phyloP scores from a whole-genome alignment of 768 basidiomycete species.

The Gloeophyllum trabeum region DNA sequence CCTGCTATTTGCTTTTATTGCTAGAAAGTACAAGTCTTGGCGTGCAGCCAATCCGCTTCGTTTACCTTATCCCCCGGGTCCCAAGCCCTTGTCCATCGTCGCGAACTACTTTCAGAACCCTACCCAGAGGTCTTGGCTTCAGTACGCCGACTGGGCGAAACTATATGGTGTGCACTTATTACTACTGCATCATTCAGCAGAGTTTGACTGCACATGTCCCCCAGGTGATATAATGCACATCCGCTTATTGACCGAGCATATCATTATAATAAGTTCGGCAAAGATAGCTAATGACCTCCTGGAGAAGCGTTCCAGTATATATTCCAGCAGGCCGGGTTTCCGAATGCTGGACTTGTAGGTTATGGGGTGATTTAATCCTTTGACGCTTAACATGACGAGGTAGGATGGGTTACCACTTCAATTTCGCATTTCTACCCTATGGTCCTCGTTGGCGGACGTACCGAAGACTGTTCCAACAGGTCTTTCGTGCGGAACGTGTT shows the following conservation, averaged over 20 bases:
- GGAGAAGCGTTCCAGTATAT: slow-evolving; percentile 10
- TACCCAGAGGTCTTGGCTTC: background rate
- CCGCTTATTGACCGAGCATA: background rate
- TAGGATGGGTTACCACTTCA: too few relatives aligned
- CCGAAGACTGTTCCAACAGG: too few relatives aligned
- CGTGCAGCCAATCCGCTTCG: too few relatives aligned
- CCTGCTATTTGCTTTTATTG: too few relatives aligned
- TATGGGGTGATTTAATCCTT: too few relatives aligned
- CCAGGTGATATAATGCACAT: background rate
- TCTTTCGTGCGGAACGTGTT: too few relatives aligned
- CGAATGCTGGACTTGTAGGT: background rate
- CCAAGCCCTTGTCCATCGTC: background rate
- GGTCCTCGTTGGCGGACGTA: too few relatives aligned
- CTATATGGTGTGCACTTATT: background rate
- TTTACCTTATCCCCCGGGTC: background rate
- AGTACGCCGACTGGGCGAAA: background rate
- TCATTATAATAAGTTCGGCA: slow-evolving; percentile 10
- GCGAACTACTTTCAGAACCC: background rate
- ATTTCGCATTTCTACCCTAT: too few relatives aligned
- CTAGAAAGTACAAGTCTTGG: too few relatives aligned
- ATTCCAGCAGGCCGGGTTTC: slow-evolving; percentile 7
- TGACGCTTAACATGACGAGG: too few relatives aligned
- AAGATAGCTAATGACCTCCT: slow-evolving; percentile 11
- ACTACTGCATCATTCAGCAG: too few relatives aligned
- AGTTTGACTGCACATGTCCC: too few relatives aligned